Percentiles rank a stretch among this genome's conserved stretches.
Conservation (phyloP, 2,329 filamentous ascomycete genomes). For the Aspergillus texensis region DNA sequence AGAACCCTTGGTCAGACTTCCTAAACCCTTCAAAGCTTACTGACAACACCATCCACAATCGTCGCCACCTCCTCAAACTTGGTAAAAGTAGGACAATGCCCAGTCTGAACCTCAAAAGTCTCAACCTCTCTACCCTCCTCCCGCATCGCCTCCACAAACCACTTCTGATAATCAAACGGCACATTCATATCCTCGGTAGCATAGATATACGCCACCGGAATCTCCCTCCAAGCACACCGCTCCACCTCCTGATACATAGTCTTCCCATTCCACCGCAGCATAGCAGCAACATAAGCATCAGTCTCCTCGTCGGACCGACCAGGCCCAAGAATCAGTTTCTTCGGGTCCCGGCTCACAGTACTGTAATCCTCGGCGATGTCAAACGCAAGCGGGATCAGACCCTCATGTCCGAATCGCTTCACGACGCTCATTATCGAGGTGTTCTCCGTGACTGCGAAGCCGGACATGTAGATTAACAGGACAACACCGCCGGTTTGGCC, state of each 20-base stretch:
- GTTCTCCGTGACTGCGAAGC: slow-evolving; percentile 5
- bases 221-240: neutral
- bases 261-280: slow-evolving; percentile 14
- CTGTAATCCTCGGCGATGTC: slow-evolving; percentile 10
- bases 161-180: neutral
- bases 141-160: neutral
- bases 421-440: slow-evolving; percentile 9
- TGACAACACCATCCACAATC: neutral
- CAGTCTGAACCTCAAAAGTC: neutral
- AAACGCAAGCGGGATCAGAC: slow-evolving; percentile 7
- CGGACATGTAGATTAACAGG: neutral
- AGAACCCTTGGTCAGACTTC: too few relatives aligned
- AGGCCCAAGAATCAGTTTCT: slow-evolving; percentile 2
- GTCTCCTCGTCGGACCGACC: neutral
- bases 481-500: neutral
- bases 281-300: slow-evolving; percentile 3
- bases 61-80: neutral
- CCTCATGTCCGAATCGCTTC: neutral
- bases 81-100: neutral
- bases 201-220: neutral
- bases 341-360: neutral
- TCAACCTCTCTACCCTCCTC: neutral
- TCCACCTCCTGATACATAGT: slow-evolving; percentile 4
- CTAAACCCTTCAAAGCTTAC: too few relatives aligned
- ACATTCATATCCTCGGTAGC: neutral